These are phyloP conservation scores for Mycosphaerella arachidis DNA, from an alignment of 2,329 filamentous ascomycete genomes.

Conservation along the genomic window DNA sequence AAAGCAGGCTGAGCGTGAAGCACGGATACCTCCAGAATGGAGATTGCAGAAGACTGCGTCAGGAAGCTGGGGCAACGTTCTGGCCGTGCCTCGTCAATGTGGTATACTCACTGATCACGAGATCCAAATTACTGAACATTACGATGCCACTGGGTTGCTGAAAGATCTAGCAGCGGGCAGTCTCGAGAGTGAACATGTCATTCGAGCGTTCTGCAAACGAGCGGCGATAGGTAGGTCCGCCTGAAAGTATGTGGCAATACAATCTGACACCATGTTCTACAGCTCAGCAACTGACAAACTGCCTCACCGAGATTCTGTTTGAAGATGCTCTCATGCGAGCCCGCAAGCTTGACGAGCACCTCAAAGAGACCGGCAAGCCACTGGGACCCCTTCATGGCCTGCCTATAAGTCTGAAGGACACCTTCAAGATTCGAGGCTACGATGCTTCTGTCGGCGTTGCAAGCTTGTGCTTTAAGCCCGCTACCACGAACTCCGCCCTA, in stretches of 20 bases:
- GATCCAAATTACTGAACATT: conserved; percentile 52
- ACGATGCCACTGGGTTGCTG: conserved; percentile 43
- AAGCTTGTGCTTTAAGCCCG: conserved; percentile 42
- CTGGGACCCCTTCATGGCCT: conserved; percentile 45
- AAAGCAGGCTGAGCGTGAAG: conserved; percentile 41
- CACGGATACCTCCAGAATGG: conserved; percentile 44
- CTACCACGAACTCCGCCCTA: conserved; percentile 50
- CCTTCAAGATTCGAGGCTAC: conserved; percentile 34
- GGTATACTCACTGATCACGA: conserved; percentile 50
- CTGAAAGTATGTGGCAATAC: background rate
- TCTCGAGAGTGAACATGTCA: conserved; percentile 17
- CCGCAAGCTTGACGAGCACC: conserved; percentile 38
- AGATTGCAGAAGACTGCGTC: conserved; percentile 30
- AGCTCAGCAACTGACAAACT: conserved; percentile 45
- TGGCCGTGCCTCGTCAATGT: conserved; percentile 49
- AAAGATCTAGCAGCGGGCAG: conserved; percentile 32
- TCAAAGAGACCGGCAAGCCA: conserved; percentile 32
- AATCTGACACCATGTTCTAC: background rate
- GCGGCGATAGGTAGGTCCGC: conserved; percentile 35
- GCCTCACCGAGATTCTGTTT: conserved; percentile 42
- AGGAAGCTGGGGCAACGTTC: conserved; percentile 31
- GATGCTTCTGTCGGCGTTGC: conserved; percentile 41
- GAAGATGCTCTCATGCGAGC: conserved; percentile 37
- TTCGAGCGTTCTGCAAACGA: conserved; percentile 44
- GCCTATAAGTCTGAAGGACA: conserved; percentile 36